These are phyloP conservation scores for Discostella pseudostelligera DNA, from an alignment of 108 stramenopile species.

Conservation along the genomic window DNA sequence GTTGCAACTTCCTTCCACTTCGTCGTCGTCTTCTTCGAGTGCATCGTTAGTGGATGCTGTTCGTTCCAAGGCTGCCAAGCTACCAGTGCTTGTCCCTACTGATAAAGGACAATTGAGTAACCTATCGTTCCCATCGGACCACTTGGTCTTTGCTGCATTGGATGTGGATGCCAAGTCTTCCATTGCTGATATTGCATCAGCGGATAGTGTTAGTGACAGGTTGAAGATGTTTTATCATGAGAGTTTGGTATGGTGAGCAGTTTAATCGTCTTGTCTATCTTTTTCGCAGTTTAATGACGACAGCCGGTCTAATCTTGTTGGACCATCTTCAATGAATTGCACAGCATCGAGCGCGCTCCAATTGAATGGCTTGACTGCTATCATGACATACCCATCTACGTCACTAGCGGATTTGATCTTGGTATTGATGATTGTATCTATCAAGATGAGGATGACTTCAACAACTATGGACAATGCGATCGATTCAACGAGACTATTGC, in stretches of 20 bases:
- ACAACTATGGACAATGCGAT: conserved; percentile 77
- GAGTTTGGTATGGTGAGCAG: conserved; percentile 1
- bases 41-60: conserved; percentile 33
- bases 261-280: not conserved
- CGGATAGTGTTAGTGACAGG: conserved; percentile 54
- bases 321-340: too few species aligned
- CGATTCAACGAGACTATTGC: conserved; percentile 69
- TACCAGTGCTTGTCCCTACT: conserved; percentile 52
- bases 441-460: conserved; percentile 36
- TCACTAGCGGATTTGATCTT: conserved; percentile 64
- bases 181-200: conserved; percentile 69
- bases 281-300: too few species aligned
- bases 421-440: conserved; percentile 62
- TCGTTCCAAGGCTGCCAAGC: conserved; percentile 23
- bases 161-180: conserved; percentile 43
- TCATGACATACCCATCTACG: conserved; percentile 49
- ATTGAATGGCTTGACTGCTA: conserved; percentile 65
- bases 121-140: conserved; percentile 28
- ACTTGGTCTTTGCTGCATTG: conserved; percentile 49
- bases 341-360: conserved; percentile 67
- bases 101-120: conserved; percentile 42
- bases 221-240: conserved; percentile 71
- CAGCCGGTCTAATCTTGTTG: too few species aligned
- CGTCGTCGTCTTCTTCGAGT: conserved; percentile 10
- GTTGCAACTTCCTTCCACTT: conserved; percentile 46